phyloP scores from a whole-genome alignment of 1,139 yeast genomes.

The Pichia sp. region DNA sequence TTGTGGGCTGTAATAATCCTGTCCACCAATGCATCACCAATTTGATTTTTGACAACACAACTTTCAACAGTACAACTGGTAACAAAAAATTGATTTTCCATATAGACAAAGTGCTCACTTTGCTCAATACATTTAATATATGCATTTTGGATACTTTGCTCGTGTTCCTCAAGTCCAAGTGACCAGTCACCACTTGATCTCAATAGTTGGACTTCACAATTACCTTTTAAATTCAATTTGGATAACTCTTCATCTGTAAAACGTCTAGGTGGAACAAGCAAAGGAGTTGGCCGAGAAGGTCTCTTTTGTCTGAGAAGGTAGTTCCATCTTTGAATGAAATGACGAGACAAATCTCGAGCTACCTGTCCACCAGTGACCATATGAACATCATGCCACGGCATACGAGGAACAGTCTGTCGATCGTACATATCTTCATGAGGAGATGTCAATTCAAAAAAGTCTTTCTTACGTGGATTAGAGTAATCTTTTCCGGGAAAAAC shows the following conservation, averaged over 20 bases:
- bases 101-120: slow-evolving; percentile 87
- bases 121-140: slow-evolving; percentile 86
- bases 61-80: slow-evolving; percentile 88
- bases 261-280: slow-evolving; percentile 89
- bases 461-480: slow-evolving; percentile 90
- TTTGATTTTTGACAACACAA: slow-evolving; percentile 75
- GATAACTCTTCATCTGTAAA: slow-evolving; percentile 67
- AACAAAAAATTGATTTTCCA: slow-evolving; percentile 82
- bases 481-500: slow-evolving; percentile 96
- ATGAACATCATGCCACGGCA: slow-evolving; percentile 99
- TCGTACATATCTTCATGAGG: slow-evolving; percentile 95
- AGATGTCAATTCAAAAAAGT: slow-evolving; percentile 71
- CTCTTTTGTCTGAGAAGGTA: slow-evolving; percentile 86
- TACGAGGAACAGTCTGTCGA: slow-evolving; percentile 73
- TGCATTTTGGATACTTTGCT: slow-evolving; percentile 89
- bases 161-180: slow-evolving; percentile 76
- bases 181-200: slow-evolving; percentile 95
- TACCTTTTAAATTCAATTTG: slow-evolving; percentile 64
- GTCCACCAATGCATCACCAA: slow-evolving; percentile 96
- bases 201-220: slow-evolving; percentile 86
- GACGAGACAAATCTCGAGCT: slow-evolving; percentile 89
- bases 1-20: slow-evolving; percentile 84
- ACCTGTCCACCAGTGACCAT: slow-evolving; percentile 95
- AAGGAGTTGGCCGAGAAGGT: slow-evolving; percentile 90
- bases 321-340: slow-evolving; percentile 97